Evolutionary conservation across 257 asterid species (phyloP), one percentile per base, ranked within the genome.

Genomic region (Cordia subcordata): DNA sequence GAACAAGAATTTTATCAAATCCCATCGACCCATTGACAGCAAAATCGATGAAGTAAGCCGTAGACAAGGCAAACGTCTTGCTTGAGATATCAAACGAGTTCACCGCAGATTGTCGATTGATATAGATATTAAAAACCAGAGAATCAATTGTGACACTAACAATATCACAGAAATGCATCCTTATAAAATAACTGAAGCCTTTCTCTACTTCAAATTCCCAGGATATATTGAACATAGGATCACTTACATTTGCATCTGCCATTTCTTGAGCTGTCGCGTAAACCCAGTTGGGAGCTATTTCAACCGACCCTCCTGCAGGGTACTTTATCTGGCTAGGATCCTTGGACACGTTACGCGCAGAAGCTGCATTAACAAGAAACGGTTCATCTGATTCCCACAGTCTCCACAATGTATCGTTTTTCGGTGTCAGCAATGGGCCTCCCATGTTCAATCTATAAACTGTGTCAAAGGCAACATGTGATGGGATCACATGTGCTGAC

Each of bases 191-290:
- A 64, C n/a, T 23, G 35, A 67, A 68, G 1, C 72, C 77, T 27
- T 37, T 23, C 4, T 65, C 71, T 37, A 63, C 77, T 10, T 58
- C 63, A 57, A 75, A 71, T 1, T 39, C 50, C 81, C 77, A 75
- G 8, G 77, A 57, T 4, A 75, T 49, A 10, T 75, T 75, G 58
- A 75, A 75, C 63, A 54, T 75, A 53, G 49, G 75, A 19, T 75
- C 75, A 17, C 37, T 49, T 9, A 67, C 76, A 52, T 70, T 58
- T 39, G 63, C 76, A 53, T 69, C 76, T 0, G 72, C 72, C 80
- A 75, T 75, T 75, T 69, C 76, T 45, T 75, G 80, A 9, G 70
- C 80, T 20, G 76, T 75, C 39, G 75, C 69, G 32, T 75, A 75
- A 11, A 70, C 73, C 69, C 61, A 61, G 53, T 75, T 67, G 0